Conservation (phyloP, 1,284 basidiomycete species). For the Malassezia globosa region DNA sequence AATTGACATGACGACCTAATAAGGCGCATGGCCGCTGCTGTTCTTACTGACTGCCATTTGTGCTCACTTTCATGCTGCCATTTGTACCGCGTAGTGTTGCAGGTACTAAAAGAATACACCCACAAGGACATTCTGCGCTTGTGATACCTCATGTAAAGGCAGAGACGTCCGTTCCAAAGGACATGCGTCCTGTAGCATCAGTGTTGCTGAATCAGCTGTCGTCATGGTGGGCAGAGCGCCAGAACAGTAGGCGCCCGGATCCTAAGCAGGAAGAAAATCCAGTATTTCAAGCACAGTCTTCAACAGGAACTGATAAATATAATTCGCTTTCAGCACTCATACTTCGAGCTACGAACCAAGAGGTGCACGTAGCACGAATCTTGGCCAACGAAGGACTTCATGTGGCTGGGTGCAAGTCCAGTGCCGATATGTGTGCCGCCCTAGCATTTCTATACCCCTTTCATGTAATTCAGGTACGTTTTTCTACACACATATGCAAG, state of each 20-base stretch:
- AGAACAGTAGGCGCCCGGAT: too few species aligned
- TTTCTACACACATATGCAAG: too few species aligned
- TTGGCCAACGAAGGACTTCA: not conserved
- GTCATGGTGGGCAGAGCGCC: constrained; percentile 6
- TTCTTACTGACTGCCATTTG: too few species aligned
- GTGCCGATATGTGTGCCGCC: constrained; percentile 1
- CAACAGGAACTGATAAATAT: too few species aligned
- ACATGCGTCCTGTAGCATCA: not conserved
- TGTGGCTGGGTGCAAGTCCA: not conserved
- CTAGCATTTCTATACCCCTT: not conserved
- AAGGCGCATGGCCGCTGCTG: too few species aligned
- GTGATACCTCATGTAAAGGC: not conserved
- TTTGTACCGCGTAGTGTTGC: constrained; percentile 18
- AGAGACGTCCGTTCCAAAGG: not conserved
- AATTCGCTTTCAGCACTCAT: not conserved
- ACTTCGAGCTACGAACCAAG: not conserved
- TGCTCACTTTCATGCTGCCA: constrained; percentile 8
- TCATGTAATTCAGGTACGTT: not conserved
- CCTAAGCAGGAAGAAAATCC: too few species aligned
- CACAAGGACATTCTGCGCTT: not conserved
- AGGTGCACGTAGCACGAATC: constrained; percentile 4
- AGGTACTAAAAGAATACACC: constrained; percentile 12
- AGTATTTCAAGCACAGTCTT: too few species aligned
- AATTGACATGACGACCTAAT: too few species aligned
- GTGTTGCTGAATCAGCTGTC: constrained; percentile 8